These are phyloP conservation scores for Ambrosia hybrid DNA, from an alignment of 140 eudicot genomes.

Conservation along the genomic window DNA sequence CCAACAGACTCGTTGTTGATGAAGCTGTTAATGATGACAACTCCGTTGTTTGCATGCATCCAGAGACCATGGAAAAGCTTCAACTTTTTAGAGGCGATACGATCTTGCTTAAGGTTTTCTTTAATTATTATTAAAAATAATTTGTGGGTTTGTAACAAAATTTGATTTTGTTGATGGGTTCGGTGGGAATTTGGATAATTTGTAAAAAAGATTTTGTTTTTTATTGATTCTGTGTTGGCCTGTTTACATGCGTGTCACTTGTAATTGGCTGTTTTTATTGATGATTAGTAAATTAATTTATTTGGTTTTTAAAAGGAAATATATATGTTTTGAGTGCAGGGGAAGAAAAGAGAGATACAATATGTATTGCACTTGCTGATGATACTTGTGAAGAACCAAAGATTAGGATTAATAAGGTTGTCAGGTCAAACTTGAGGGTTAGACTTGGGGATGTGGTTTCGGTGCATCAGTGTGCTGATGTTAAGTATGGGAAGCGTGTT, in stretches of 20 bases:
- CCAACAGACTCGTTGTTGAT: constrained; percentile 51
- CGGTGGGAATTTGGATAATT: background rate
- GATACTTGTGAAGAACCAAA: constrained; percentile 59
- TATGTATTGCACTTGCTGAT: constrained; percentile 59
- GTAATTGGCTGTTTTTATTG: too few relatives aligned
- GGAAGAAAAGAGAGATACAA: constrained; percentile 49
- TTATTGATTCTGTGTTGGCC: too few relatives aligned
- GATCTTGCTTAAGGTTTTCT: constrained; percentile 39
- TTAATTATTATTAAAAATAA: too few relatives aligned
- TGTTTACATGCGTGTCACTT: too few relatives aligned
- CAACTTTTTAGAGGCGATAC: constrained; percentile 62
- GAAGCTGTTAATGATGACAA: constrained; percentile 60
- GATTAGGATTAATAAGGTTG: constrained; percentile 52
- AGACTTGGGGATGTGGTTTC: constrained; percentile 54
- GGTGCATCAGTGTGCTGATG: constrained; percentile 55
- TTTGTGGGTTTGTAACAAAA: background rate
- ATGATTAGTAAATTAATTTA: too few relatives aligned
- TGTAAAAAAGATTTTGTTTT: background rate
- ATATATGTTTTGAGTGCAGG: constrained; percentile 28
- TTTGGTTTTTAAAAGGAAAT: background rate
- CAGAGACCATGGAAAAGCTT: constrained; percentile 56
- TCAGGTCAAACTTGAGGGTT: constrained; percentile 49
- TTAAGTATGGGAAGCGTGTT: constrained; percentile 56
- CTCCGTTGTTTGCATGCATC: constrained; percentile 47
- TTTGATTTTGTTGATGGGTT: too few relatives aligned